Evolutionary conservation across 352 stramenopile species (phyloP).

Genomic region (Globisporangium abappressorium): DNA sequence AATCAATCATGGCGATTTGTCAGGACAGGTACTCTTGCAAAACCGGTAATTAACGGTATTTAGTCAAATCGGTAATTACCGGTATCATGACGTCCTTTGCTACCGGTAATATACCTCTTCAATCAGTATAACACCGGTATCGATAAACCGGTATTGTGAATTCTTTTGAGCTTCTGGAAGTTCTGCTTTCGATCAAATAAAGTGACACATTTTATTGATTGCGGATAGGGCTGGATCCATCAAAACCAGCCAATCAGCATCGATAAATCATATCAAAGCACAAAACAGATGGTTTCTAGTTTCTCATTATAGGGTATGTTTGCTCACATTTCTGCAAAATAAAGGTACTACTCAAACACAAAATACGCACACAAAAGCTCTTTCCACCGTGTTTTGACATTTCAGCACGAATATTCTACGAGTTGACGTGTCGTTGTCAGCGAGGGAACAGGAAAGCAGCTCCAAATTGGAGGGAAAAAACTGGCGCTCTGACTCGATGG

Average conservation of each 20-base stretch:
- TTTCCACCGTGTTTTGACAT: not conserved
- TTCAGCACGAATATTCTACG: not conserved
- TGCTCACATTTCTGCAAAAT: not conserved
- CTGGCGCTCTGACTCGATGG: constrained; percentile 4
- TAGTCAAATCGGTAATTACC: too few species aligned
- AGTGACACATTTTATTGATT: not conserved
- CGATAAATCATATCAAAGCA: not conserved
- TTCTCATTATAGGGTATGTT: not conserved
- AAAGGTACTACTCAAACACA: not conserved
- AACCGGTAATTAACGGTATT: too few species aligned
- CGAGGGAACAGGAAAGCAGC: not conserved
- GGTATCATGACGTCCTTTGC: too few species aligned
- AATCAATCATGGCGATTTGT: not conserved
- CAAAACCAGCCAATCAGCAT: not conserved
- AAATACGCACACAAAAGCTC: not conserved
- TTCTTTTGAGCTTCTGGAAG: too few species aligned
- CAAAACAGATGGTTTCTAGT: not conserved
- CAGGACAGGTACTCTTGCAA: too few species aligned
- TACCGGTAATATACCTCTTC: too few species aligned
- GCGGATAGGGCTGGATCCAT: not conserved
- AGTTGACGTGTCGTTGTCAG: not conserved
- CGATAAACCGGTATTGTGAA: too few species aligned
- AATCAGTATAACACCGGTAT: too few species aligned
- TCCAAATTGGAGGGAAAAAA: not conserved
- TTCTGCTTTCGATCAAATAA: not conserved